Conservation (phyloP, 805 yeast species). For the Yarrowia sp. region DNA sequence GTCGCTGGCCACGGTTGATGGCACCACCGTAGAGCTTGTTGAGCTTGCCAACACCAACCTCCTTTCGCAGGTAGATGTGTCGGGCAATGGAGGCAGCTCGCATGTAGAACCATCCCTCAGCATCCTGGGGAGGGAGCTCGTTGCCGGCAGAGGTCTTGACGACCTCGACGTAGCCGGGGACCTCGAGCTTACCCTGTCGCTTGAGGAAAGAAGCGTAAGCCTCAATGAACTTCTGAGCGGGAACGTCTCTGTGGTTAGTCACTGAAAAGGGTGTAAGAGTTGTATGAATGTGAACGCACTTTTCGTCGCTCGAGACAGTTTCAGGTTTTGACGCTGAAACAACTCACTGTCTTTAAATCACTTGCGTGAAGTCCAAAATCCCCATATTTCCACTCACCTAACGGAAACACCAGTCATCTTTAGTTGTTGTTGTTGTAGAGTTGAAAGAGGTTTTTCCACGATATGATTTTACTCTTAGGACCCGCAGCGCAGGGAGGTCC, state of each 20-base stretch:
- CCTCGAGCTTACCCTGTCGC: conserved; percentile 99
- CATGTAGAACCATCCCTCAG: conserved; percentile 99
- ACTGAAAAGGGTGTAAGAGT: background rate
- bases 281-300: conserved; percentile 4
- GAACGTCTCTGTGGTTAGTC: conserved; percentile 84
- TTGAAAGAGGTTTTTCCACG: background rate
- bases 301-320: conserved; percentile 1
- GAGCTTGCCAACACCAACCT: conserved; percentile 98
- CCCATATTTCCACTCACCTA: conserved; percentile 68
- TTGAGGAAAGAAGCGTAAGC: conserved; percentile 99
- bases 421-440: conserved; percentile 26
- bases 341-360: conserved; percentile 33
- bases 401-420: conserved; percentile 96
- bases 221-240: conserved; percentile 99
- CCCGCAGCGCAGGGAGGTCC: background rate
- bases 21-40: conserved; percentile 99
- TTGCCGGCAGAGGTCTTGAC: conserved; percentile 99
- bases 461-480: conserved; percentile 8
- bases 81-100: conserved; percentile 99
- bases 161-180: conserved; percentile 99
- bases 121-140: conserved; percentile 99
- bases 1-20: conserved; percentile 98
- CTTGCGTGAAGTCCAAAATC: conserved; percentile 17
- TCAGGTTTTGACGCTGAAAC: conserved; percentile 8
- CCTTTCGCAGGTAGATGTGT: conserved; percentile 99